Conservation (phyloP, 306 rosid species). For the Luffa aegyptiaca region DNA sequence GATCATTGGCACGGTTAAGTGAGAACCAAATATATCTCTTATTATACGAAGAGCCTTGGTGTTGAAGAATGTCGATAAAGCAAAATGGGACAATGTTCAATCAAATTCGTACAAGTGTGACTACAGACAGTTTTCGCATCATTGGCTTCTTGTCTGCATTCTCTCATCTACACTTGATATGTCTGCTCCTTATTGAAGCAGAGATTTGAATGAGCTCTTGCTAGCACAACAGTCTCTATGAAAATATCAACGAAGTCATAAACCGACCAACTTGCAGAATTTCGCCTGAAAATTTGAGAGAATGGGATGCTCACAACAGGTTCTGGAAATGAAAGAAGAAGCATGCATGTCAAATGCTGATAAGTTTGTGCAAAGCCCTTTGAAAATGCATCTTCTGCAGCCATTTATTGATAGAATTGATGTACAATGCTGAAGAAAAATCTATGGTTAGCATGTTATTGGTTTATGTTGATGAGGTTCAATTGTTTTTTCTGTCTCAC, state of each 20-base stretch:
- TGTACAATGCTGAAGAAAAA: not conserved
- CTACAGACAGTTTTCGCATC: not conserved
- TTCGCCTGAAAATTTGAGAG: not conserved
- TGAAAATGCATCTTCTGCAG: not conserved
- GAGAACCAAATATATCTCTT: not conserved
- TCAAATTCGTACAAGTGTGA: not conserved
- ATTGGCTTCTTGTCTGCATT: not conserved
- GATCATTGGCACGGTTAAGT: not conserved
- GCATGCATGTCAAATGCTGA: not conserved
- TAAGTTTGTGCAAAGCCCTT: not conserved
- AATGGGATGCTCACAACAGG: not conserved
- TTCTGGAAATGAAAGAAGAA: not conserved
- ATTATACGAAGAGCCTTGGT: not conserved
- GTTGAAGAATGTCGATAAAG: not conserved
- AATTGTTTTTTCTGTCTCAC: not conserved
- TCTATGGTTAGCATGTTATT: not conserved
- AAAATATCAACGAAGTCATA: not conserved
- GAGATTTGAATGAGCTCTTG: not conserved
- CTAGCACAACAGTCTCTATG: not conserved
- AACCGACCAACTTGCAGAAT: not conserved
- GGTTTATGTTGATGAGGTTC: not conserved
- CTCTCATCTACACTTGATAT: not conserved
- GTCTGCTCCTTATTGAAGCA: not conserved
- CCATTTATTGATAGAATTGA: not conserved
- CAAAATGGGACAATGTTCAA: not conserved